Evolutionary conservation across 768 basidiomycete species (phyloP), one percentile per base, ranked within the genome.

Genomic region (Suillus cothurnatus): DNA sequence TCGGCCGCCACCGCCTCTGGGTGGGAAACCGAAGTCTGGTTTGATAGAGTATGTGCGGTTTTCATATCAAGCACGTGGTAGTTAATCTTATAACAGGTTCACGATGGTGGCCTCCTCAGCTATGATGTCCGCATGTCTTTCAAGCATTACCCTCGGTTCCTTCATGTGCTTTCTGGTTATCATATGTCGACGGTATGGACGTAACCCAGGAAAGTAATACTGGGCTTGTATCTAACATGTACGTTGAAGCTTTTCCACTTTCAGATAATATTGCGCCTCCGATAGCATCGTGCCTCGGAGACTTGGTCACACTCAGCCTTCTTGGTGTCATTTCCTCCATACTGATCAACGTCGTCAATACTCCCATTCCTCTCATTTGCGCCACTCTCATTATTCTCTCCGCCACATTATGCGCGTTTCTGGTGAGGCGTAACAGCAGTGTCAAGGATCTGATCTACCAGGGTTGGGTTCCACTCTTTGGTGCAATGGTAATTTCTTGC

Each of bases 221-320:
- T 17, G 31, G 21, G 15, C 32, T 26, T 4, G 57, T 23, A 34
- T 41, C 31, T 26, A 31, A 39, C 39, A 21, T 56, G 19, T 43
- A 14, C 17, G 38, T 32, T 64, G 21, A 71, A 61, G 11, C 4
- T 17, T 31, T 2, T 53, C 5, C 45, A 26, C 12, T 7, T 14
- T 38, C 71, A 94, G 95, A 97, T 73, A 99, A 99, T 75, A 96
- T 99, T 69, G 92, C 96, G 2, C 94, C 97, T 0, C 95, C 97
- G 0, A 83, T 99, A 11, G 97, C 97, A 0, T 87, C 94, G 3
- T 94, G 93, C 70, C 83, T 99, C 2, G 97, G 97, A 6, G 97
- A 99, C 72, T 83, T 99, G 39, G 83, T 99, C 59, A 97, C 97
- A 0, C 86, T 99, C 57, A 83, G 88, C 65, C 87, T 98, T 62